Conservation (phyloP, 2,329 filamentous ascomycete species). For the Monilinia laxa region DNA sequence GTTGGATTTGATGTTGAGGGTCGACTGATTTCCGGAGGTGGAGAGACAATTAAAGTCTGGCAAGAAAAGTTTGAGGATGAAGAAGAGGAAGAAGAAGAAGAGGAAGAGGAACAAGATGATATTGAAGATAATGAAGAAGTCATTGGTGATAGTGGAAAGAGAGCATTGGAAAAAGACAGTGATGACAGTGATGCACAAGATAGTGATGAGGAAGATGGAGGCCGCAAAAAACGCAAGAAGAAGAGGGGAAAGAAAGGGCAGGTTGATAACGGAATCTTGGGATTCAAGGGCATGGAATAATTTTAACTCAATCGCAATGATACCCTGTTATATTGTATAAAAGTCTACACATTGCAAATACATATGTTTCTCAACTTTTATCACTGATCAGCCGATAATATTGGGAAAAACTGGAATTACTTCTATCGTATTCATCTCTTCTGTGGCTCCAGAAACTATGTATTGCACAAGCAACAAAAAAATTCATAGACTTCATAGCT, state of each 20-base stretch:
- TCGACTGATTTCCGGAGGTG: conserved; percentile 86
- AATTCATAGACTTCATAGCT: too few species aligned
- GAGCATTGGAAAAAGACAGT: conserved; percentile 30
- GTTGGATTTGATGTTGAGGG: conserved; percentile 82
- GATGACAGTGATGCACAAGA: conserved; percentile 42
- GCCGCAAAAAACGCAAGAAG: conserved; percentile 36
- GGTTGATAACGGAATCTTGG: conserved; percentile 38
- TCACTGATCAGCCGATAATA: too few species aligned
- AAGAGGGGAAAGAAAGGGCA: conserved; percentile 39
- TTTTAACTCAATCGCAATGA: conserved; percentile 5
- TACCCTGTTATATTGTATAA: conserved; percentile 8
- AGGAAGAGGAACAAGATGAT: conserved; percentile 48
- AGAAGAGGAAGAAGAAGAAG: conserved; percentile 48
- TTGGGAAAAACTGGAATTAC: neutral
- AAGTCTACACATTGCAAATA: neutral
- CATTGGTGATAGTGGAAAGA: conserved; percentile 40
- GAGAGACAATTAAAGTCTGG: conserved; percentile 87
- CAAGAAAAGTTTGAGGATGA: conserved; percentile 63
- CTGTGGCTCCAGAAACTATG: too few species aligned
- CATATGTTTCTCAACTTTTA: neutral
- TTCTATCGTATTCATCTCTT: too few species aligned
- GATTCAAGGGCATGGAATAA: conserved; percentile 39
- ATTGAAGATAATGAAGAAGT: conserved; percentile 43
- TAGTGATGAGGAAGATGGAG: conserved; percentile 40
- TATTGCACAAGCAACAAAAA: too few species aligned